A percentile compares a stretch with the other conserved stretches of the same genome.
phyloP scores from a whole-genome alignment of 805 yeast species.

The Yamadazyma akitaensis region DNA sequence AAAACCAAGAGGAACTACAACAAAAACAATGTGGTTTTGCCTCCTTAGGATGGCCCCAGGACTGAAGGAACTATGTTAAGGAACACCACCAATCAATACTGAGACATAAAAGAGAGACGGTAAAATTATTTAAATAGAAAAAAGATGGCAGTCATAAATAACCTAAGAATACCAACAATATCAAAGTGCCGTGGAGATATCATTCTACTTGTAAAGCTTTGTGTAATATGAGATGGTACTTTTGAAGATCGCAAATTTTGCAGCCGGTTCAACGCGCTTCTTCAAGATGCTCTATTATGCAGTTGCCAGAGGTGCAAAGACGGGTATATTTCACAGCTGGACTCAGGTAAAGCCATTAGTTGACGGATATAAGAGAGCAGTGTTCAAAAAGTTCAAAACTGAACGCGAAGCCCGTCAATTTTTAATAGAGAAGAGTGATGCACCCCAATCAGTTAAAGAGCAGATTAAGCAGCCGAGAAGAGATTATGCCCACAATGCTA shows the following conservation, averaged over 20 bases:
- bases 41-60: too few relatives aligned
- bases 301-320: slow-evolving; percentile 32
- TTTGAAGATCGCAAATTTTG: neutral
- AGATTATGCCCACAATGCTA: neutral
- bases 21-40: too few relatives aligned
- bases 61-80: too few relatives aligned
- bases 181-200: too few relatives aligned
- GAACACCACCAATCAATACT: too few relatives aligned
- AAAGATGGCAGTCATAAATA: too few relatives aligned
- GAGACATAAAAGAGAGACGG: too few relatives aligned
- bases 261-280: neutral
- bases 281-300: slow-evolving; percentile 32
- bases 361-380: slow-evolving; percentile 53
- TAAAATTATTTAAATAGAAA: too few relatives aligned
- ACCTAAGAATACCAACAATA: too few relatives aligned
- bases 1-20: too few relatives aligned
- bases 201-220: too few relatives aligned
- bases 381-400: slow-evolving; percentile 52
- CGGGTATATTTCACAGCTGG: slow-evolving; percentile 66
- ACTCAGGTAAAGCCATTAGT: slow-evolving; percentile 50
- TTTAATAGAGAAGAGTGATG: neutral
- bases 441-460: neutral
- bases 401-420: slow-evolving; percentile 4
- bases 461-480: neutral
- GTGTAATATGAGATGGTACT: neutral